Conservation (phyloP, 345 rosid species). For the Dipteronia sinensis region DNA sequence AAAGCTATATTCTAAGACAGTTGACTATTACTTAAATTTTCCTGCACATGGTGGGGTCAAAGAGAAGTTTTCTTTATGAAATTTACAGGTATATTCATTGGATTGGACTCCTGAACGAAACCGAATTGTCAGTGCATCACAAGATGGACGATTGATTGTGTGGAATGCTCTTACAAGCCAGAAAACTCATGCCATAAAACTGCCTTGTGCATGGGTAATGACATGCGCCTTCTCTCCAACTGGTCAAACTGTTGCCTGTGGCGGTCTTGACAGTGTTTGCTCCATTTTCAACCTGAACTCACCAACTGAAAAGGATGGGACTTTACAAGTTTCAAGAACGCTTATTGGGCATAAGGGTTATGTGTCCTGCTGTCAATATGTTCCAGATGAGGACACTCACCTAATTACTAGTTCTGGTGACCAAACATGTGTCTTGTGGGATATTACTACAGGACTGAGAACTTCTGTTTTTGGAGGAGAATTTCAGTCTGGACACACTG, state of each 20-base stretch:
- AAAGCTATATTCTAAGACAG: background rate
- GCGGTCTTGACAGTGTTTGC: conserved; percentile 94
- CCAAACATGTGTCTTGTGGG: conserved; percentile 94
- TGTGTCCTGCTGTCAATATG: conserved; percentile 92
- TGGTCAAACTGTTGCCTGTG: conserved; percentile 95
- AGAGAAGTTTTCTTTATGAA: conserved; percentile 8
- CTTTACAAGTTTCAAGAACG: conserved; percentile 68
- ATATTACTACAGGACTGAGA: conserved; percentile 89
- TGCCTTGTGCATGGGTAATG: conserved; percentile 99
- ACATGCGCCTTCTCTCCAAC: conserved; percentile 95
- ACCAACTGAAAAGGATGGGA: conserved; percentile 80
- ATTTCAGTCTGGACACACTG: conserved; percentile 95
- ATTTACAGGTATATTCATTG: conserved; percentile 75
- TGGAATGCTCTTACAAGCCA: conserved; percentile 99
- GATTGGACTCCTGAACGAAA: conserved; percentile 92
- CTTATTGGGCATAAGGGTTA: conserved; percentile 94
- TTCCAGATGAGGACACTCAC: conserved; percentile 86
- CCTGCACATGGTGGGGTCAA: conserved; percentile 2
- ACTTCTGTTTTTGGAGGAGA: conserved; percentile 97
- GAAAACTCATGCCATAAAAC: conserved; percentile 93
- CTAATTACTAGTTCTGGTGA: conserved; percentile 91
- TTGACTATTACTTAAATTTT: background rate
- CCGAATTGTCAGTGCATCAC: conserved; percentile 92
- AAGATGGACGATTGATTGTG: conserved; percentile 89
- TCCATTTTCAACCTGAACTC: conserved; percentile 92